phyloP scores from a whole-genome alignment of 305 asterid genomes.

The Andrographis paniculata region DNA sequence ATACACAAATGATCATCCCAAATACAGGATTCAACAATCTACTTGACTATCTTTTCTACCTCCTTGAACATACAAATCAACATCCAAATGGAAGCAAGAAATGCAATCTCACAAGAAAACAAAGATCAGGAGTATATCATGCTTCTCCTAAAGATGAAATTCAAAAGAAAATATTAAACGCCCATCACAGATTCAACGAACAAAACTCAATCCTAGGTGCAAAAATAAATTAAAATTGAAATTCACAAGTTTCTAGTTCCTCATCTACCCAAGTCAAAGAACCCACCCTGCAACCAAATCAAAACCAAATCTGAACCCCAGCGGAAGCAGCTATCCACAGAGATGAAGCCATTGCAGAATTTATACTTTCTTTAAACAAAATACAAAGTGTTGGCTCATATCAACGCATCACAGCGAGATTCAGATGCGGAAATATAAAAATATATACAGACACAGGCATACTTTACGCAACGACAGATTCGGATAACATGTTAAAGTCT shows the following conservation, averaged over 20 bases:
- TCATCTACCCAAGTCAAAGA: neutral
- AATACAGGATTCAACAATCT: too few relatives aligned
- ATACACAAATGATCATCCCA: too few relatives aligned
- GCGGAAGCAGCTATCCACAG: constrained; percentile 8
- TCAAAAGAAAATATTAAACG: neutral
- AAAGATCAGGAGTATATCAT: neutral
- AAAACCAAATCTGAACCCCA: constrained; percentile 27
- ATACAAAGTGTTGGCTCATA: constrained; percentile 13
- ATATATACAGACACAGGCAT: constrained; percentile 11
- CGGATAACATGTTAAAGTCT: constrained; percentile 21
- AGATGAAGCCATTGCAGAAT: constrained; percentile 8
- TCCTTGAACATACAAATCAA: neutral
- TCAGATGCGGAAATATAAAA: constrained; percentile 15
- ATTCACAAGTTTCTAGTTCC: neutral
- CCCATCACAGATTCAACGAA: too few relatives aligned
- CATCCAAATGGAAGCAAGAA: constrained; percentile 1
- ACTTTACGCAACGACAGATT: constrained; percentile 13
- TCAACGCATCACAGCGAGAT: constrained; percentile 1
- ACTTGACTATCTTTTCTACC: too few relatives aligned
- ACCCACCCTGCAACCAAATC: constrained; percentile 27
- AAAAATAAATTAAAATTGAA: too few relatives aligned
- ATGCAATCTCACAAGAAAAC: neutral
- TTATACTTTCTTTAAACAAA: constrained; percentile 6
- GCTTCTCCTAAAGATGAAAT: constrained; percentile 1
- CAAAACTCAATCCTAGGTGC: too few relatives aligned